Conservation (phyloP, 257 asterid genomes). For the Primulina eburnea region DNA sequence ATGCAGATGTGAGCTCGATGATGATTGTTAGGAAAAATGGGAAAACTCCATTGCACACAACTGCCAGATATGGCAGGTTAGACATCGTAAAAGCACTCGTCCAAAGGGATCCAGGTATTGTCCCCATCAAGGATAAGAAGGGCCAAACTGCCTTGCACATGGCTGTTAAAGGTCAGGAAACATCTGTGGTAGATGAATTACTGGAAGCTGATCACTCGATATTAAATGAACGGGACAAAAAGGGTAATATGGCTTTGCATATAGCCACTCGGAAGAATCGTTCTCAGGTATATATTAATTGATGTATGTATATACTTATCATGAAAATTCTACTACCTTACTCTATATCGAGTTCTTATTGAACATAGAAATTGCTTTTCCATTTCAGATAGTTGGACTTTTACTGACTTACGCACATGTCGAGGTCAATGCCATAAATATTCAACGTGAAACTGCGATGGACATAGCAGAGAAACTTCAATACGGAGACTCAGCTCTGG, state of each 20-base stretch:
- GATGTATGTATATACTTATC: background rate
- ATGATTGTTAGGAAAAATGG: constrained; percentile 87
- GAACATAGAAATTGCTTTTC: constrained; percentile 10
- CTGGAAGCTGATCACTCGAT: constrained; percentile 71
- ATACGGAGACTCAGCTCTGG: constrained; percentile 63
- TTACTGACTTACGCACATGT: constrained; percentile 56
- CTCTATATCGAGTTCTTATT: constrained; percentile 4
- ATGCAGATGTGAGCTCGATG: constrained; percentile 59
- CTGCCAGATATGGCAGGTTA: constrained; percentile 78
- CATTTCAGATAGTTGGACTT: constrained; percentile 67
- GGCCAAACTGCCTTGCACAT: constrained; percentile 98
- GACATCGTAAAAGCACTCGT: constrained; percentile 71
- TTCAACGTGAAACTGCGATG: constrained; percentile 82
- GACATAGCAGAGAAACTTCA: constrained; percentile 94
- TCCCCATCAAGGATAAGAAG: constrained; percentile 81
- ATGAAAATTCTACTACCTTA: background rate
- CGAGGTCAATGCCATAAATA: constrained; percentile 71
- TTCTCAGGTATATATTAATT: constrained; percentile 50
- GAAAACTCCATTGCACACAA: constrained; percentile 83
- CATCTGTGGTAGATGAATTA: constrained; percentile 69
- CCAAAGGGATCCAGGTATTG: constrained; percentile 66
- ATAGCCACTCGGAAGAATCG: constrained; percentile 91
- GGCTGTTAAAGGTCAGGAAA: constrained; percentile 96
- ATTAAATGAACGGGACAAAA: constrained; percentile 82
- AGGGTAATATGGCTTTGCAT: constrained; percentile 90